These are phyloP conservation scores for Solanum paucissectum DNA, from an alignment of 257 asterid genomes.

Conservation along the genomic window DNA sequence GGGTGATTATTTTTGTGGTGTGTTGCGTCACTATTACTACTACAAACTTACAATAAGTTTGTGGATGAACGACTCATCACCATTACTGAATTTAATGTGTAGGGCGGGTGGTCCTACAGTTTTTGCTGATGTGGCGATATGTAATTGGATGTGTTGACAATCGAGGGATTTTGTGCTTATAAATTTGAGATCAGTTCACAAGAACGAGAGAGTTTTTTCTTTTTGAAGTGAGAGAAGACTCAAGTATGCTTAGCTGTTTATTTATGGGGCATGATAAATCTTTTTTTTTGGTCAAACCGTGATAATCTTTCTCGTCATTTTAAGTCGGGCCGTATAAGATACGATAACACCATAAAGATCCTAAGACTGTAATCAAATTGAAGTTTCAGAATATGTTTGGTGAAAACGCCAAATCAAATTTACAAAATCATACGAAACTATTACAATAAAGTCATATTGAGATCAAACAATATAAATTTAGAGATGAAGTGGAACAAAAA, in stretches of 20 bases:
- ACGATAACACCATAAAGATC: background rate
- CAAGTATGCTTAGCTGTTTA: background rate
- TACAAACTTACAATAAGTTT: background rate
- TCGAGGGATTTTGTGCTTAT: background rate
- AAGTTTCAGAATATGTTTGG: background rate
- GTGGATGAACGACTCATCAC: conserved; percentile 28
- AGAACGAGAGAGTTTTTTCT: background rate
- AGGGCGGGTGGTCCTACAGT: conserved; percentile 4
- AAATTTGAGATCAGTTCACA: background rate
- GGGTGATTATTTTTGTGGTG: background rate
- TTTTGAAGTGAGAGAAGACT: background rate
- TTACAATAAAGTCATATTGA: background rate
- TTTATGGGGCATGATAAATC: background rate
- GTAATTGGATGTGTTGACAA: background rate
- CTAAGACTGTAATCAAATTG: background rate
- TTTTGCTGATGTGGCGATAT: background rate
- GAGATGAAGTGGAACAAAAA: background rate
- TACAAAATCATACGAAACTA: too few species aligned
- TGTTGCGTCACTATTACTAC: background rate
- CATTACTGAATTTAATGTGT: conserved; percentile 35
- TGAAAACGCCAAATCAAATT: background rate
- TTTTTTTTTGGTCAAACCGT: background rate
- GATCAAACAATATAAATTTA: background rate
- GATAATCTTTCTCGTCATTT: background rate
- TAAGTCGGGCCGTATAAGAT: background rate